Percentiles rank a stretch among this genome's conserved stretches.
These are phyloP conservation scores for Colletotrichum theobromicola DNA, from an alignment of 2,329 filamentous ascomycete genomes.

Conservation along the genomic window DNA sequence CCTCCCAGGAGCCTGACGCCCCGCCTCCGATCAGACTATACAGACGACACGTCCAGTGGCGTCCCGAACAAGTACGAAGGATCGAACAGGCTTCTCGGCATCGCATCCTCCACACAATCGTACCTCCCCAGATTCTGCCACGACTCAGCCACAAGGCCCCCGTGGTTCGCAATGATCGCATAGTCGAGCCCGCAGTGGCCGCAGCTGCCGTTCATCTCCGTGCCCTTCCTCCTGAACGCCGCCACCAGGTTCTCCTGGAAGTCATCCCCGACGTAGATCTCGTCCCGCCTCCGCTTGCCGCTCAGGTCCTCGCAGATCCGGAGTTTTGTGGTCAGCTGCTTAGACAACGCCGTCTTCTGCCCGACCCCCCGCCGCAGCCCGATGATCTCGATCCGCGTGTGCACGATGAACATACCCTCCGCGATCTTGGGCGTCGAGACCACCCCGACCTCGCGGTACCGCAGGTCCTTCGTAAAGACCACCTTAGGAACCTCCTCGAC, in stretches of 20 bases:
- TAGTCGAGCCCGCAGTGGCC: neutral
- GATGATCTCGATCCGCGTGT: neutral
- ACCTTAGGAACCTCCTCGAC: neutral
- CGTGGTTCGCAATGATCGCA: neutral
- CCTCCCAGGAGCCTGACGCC: neutral
- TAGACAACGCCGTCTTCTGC: neutral
- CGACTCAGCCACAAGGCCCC: neutral
- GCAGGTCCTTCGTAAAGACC: neutral
- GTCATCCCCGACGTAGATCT: neutral
- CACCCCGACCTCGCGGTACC: fast-evolving
- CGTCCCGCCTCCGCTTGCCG: neutral
- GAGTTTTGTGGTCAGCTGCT: neutral
- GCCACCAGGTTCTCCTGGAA: fast-evolving
- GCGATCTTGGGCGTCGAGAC: neutral
- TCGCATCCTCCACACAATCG: neutral
- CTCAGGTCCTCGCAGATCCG: neutral
- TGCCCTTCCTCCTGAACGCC: neutral
- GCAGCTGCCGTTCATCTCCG: neutral
- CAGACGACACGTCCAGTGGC: neutral
- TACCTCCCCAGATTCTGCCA: neutral
- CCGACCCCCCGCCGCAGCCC: neutral
- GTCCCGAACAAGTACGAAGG: neutral
- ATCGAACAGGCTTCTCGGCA: neutral
- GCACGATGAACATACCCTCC: neutral
- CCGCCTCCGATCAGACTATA: neutral